Percentiles rank a stretch among this genome's conserved stretches.
Conservation (phyloP, 306 rosid genomes). For the Senna siamea region DNA sequence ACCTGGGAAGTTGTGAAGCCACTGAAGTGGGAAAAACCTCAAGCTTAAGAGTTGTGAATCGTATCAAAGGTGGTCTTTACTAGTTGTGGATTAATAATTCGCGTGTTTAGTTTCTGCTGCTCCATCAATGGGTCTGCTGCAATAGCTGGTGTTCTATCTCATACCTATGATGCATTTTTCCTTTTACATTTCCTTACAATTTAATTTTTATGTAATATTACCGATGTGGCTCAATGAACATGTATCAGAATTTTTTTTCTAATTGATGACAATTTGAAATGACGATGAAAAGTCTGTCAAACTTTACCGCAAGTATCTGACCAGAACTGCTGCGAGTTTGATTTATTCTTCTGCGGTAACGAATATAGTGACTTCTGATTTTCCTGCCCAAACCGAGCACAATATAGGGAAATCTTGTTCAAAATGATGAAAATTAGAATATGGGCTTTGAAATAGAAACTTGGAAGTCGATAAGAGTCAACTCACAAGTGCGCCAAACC, state of each 20-base stretch:
- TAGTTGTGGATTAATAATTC: conserved; percentile 64
- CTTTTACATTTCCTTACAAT: conserved; percentile 17
- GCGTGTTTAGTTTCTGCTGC: conserved; percentile 47
- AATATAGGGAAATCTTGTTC: not conserved
- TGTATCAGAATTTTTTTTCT: conserved; percentile 41
- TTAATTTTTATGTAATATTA: conserved; percentile 41
- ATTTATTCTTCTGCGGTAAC: conserved; percentile 3
- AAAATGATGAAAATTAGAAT: not conserved
- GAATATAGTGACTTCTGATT: not conserved
- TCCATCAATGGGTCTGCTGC: conserved; percentile 31
- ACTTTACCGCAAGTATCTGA: conserved; percentile 1
- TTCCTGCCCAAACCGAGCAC: not conserved
- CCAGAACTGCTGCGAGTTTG: not conserved
- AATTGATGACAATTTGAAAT: conserved; percentile 31
- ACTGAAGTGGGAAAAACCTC: conserved; percentile 96
- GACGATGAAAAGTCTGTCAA: conserved; percentile 1
- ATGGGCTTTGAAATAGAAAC: not conserved
- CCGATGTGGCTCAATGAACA: conserved; percentile 42
- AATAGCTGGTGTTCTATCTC: conserved; percentile 42
- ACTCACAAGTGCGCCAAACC: not conserved
- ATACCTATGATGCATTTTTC: conserved; percentile 21
- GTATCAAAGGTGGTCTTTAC: conserved; percentile 32
- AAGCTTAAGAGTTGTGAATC: conserved; percentile 46
- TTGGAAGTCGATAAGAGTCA: too few relatives aligned
- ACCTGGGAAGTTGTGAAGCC: conserved; percentile 99